Percentiles rank a stretch among this genome's conserved stretches.
Evolutionary conservation across 1,139 yeast species (phyloP).

Genomic region (Eremothecium gossypii): DNA sequence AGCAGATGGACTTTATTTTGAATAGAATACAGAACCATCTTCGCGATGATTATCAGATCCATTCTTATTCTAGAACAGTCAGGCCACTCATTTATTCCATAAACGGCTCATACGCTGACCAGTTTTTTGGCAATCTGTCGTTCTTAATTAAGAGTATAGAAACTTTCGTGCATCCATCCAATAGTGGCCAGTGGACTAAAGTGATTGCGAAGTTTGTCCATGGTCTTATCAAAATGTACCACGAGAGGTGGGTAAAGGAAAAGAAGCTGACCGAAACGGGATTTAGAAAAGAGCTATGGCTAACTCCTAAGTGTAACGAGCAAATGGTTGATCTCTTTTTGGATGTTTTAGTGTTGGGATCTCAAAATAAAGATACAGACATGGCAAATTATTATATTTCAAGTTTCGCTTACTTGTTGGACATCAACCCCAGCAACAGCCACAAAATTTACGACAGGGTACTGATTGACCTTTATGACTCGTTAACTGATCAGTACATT

Average conservation of each 20-base stretch:
- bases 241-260: slow-evolving; percentile 47
- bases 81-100: slow-evolving; percentile 59
- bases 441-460: slow-evolving; percentile 51
- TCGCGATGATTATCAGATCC: slow-evolving; percentile 44
- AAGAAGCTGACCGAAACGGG: slow-evolving; percentile 31
- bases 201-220: slow-evolving; percentile 57
- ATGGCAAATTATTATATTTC: slow-evolving; percentile 53
- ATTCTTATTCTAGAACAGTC: slow-evolving; percentile 51
- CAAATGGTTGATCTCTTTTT: slow-evolving; percentile 43
- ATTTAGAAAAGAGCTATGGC: slow-evolving; percentile 28
- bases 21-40: slow-evolving; percentile 40
- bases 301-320: slow-evolving; percentile 40
- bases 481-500: slow-evolving; percentile 64
- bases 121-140: slow-evolving; percentile 45
- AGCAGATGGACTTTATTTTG: slow-evolving; percentile 52
- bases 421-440: slow-evolving; percentile 42
- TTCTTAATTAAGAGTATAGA: slow-evolving; percentile 61
- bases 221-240: slow-evolving; percentile 48
- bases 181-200: slow-evolving; percentile 75
- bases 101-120: slow-evolving; percentile 42
- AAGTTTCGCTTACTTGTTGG: slow-evolving; percentile 55
- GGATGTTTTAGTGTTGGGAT: slow-evolving; percentile 53
- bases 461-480: slow-evolving; percentile 71
- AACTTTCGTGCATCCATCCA: slow-evolving; percentile 88
- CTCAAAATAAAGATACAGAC: slow-evolving; percentile 63